Percentiles rank a stretch among this genome's conserved stretches.
Conservation (phyloP, 2,329 filamentous ascomycete genomes). For the Aspergillus sp. region DNA sequence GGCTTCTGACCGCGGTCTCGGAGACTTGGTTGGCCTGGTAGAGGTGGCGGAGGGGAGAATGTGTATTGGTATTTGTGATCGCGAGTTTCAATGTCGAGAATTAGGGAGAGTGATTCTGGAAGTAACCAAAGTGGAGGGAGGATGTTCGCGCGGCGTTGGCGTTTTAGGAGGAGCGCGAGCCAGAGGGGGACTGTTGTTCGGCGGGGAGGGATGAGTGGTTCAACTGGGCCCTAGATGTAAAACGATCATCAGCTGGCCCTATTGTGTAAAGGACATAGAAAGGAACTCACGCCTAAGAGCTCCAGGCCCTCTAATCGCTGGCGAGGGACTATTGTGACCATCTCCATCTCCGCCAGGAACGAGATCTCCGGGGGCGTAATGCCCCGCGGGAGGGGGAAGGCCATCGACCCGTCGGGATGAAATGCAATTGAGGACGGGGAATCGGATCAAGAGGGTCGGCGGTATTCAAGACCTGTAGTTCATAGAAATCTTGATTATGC, state of each 20-base stretch:
- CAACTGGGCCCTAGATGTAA: conserved; percentile 68
- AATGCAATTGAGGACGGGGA: not conserved
- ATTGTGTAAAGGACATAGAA: not conserved
- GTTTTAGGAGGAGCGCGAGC: conserved; percentile 92
- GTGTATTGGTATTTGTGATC: conserved; percentile 59
- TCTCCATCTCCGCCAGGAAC: conserved; percentile 96
- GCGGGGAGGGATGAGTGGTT: conserved; percentile 75
- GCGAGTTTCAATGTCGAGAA: conserved; percentile 79
- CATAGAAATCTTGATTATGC: not conserved
- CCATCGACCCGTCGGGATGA: conserved; percentile 47
- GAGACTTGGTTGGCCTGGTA: conserved; percentile 49
- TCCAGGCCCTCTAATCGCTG: conserved; percentile 84
- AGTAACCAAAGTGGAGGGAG: conserved; percentile 87
- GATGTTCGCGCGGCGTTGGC: conserved; percentile 91
- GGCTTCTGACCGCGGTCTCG: conserved; percentile 25
- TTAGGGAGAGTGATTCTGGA: conserved; percentile 69
- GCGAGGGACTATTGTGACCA: conserved; percentile 87
- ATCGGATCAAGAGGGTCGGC: conserved; percentile 7
- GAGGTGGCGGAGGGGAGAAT: conserved; percentile 75
- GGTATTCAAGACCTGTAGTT: not conserved
- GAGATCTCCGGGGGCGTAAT: conserved; percentile 85
- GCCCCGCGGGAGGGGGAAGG: conserved; percentile 62
- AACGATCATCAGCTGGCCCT: not conserved
- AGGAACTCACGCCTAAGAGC: conserved; percentile 73
- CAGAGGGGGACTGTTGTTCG: conserved; percentile 80